These are phyloP conservation scores for Laetiporus sulphureus DNA, from an alignment of 1,284 basidiomycete genomes.

Conservation along the genomic window DNA sequence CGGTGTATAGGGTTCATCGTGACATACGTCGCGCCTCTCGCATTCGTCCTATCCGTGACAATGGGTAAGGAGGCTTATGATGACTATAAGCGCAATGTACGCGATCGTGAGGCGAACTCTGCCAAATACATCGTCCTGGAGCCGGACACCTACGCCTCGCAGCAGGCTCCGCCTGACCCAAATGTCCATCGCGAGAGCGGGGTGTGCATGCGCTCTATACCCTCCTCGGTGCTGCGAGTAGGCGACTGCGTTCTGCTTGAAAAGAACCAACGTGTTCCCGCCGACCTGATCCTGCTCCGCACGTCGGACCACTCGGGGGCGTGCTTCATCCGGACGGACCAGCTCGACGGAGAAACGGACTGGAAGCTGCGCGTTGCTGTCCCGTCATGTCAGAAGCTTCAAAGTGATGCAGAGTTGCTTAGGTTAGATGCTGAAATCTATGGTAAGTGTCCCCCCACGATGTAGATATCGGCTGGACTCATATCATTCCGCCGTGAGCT, in stretches of 20 bases:
- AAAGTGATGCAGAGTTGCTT: slow-evolving; percentile 60
- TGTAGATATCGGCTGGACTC: slow-evolving; percentile 6
- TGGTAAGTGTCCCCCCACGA: slow-evolving; percentile 36
- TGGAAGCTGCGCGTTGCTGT: slow-evolving; percentile 97
- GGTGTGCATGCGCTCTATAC: slow-evolving; percentile 68
- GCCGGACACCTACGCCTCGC: slow-evolving; percentile 27
- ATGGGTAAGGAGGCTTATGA: slow-evolving; percentile 99
- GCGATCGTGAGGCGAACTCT: slow-evolving; percentile 94
- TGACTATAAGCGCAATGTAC: slow-evolving; percentile 88
- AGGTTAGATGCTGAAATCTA: slow-evolving; percentile 80
- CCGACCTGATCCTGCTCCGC: slow-evolving; percentile 87
- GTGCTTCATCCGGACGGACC: slow-evolving; percentile 97
- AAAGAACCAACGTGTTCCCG: slow-evolving; percentile 96
- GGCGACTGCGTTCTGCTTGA: slow-evolving; percentile 91
- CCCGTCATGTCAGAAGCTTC: slow-evolving; percentile 74
- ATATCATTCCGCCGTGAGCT: slow-evolving; percentile 7
- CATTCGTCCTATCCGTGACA: slow-evolving; percentile 91
- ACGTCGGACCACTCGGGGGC: slow-evolving; percentile 87
- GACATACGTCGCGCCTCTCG: slow-evolving; percentile 94
- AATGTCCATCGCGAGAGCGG: slow-evolving; percentile 20
- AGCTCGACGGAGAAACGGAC: slow-evolving; percentile 98
- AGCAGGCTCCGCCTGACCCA: too few relatives aligned
- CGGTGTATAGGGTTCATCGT: slow-evolving; percentile 74
- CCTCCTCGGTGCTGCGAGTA: slow-evolving; percentile 85
- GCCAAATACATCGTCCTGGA: slow-evolving; percentile 84